Evolutionary conservation across 768 basidiomycete genomes (phyloP).

Genomic region (Cyclocybe cylindracea): DNA sequence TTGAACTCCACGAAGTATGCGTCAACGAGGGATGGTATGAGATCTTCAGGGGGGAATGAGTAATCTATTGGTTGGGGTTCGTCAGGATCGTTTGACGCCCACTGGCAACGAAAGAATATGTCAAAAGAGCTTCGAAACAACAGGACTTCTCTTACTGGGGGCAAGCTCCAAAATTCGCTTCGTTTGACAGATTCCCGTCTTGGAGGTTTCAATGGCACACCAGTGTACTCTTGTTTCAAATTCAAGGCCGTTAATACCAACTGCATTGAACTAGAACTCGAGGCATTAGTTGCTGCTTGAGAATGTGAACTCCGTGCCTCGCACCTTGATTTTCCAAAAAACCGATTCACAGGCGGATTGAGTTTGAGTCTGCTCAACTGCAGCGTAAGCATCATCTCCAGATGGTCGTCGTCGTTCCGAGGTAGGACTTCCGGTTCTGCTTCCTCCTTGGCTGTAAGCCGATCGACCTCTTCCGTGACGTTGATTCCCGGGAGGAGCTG

Average conservation of each 20-base stretch:
- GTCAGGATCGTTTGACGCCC: constrained; percentile 27
- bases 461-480: constrained; percentile 58
- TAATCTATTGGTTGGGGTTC: constrained; percentile 29
- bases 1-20: constrained; percentile 67
- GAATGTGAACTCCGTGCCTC: neutral
- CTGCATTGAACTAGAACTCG: constrained; percentile 45
- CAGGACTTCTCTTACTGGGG: constrained; percentile 30
- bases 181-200: constrained; percentile 32
- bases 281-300: neutral
- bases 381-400: constrained; percentile 24
- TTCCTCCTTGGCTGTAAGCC: constrained; percentile 36
- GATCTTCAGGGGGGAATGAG: constrained; percentile 52
- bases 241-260: constrained; percentile 57
- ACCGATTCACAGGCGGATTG: constrained; percentile 39
- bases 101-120: constrained; percentile 21
- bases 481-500: constrained; percentile 58
- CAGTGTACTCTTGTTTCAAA: constrained; percentile 54
- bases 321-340: constrained; percentile 52
- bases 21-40: constrained; percentile 56
- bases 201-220: constrained; percentile 27
- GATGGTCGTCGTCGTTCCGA: constrained; percentile 34
- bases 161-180: constrained; percentile 51
- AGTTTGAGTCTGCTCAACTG: constrained; percentile 37
- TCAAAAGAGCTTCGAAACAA: neutral
- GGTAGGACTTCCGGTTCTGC: constrained; percentile 32